Conservation (phyloP, 2,329 filamentous ascomycete genomes). For the Myriosclerotinia scirpicola region DNA sequence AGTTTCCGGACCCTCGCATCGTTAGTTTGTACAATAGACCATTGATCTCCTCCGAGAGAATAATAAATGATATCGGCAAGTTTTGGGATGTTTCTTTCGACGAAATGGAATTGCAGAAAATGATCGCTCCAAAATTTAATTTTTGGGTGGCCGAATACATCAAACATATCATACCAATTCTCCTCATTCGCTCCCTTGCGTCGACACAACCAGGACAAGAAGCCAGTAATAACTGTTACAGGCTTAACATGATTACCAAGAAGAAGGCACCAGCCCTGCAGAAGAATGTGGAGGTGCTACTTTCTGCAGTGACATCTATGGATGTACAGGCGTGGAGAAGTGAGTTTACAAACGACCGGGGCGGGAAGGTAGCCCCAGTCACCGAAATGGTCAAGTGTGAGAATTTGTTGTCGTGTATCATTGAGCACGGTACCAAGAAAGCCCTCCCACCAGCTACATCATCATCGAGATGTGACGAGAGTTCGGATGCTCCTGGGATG, state of each 20-base stretch:
- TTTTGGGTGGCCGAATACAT: conserved; percentile 14
- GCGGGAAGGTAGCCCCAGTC: neutral
- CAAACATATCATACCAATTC: conserved; percentile 6
- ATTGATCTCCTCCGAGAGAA: neutral
- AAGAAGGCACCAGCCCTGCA: neutral
- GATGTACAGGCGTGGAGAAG: conserved; percentile 1
- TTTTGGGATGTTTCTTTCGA: conserved; percentile 2
- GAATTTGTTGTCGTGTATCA: conserved; percentile 31
- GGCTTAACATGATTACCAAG: neutral
- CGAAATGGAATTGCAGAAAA: conserved; percentile 4
- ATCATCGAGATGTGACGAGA: no score
- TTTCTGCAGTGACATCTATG: conserved; percentile 8
- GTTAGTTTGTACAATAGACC: conserved; percentile 4
- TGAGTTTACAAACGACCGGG: neutral
- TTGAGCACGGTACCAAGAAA: conserved; percentile 23
- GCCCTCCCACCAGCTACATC: neutral
- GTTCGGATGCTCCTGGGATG: neutral
- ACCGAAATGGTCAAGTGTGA: conserved; percentile 13
- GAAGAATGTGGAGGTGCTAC: conserved; percentile 4
- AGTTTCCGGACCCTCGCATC: conserved; percentile 3
- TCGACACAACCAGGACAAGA: conserved; percentile 8
- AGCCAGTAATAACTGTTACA: conserved; percentile 11
- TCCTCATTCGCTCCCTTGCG: conserved; percentile 10
- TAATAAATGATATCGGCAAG: neutral
- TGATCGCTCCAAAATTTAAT: conserved; percentile 4